Percentiles rank a stretch among this genome's conserved stretches.
Evolutionary conservation across 1,284 basidiomycete genomes (phyloP).

Genomic region (Cutaneotrichosporon arboriforme): DNA sequence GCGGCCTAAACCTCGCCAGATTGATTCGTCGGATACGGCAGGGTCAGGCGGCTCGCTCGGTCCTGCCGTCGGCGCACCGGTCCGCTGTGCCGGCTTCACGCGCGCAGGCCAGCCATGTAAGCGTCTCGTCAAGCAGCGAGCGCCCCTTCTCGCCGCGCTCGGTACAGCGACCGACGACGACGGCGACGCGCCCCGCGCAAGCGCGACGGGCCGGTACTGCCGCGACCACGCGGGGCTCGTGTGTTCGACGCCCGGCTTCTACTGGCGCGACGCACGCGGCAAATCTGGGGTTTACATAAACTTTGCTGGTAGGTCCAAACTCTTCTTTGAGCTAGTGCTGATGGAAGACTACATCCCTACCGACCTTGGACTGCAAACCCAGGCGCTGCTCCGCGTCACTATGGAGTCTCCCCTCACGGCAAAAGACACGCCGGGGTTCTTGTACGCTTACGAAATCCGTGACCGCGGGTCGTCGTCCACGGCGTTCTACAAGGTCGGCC

Average conservation of each 20-base stretch:
- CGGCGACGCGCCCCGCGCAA: constrained; percentile 11
- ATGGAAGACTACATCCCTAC: constrained; percentile 36
- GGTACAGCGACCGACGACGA: constrained; percentile 12
- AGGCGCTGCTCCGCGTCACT: constrained; percentile 41
- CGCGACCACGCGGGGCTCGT: constrained; percentile 46
- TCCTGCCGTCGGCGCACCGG: background rate
- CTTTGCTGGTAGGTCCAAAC: constrained; percentile 29
- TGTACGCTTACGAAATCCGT: constrained; percentile 47
- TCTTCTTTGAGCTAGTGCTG: background rate
- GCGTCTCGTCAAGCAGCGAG: constrained; percentile 32
- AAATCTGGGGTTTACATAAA: constrained; percentile 34
- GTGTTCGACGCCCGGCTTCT: constrained; percentile 41
- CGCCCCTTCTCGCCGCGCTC: constrained; percentile 27
- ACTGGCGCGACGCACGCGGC: constrained; percentile 26
- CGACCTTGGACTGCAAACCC: constrained; percentile 44
- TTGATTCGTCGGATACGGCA: too few species aligned
- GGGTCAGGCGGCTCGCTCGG: background rate
- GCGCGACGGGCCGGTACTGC: constrained; percentile 37
- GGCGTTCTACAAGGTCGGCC: constrained; percentile 44
- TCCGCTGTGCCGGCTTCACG: constrained; percentile 44
- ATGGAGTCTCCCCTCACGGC: constrained; percentile 45
- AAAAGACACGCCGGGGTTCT: constrained; percentile 43
- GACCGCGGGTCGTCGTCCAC: constrained; percentile 28
- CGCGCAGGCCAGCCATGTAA: constrained; percentile 43
- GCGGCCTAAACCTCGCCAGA: too few species aligned